These are phyloP conservation scores for Macrocystidia cucumis DNA, from an alignment of 1,284 basidiomycete species.

Conservation along the genomic window DNA sequence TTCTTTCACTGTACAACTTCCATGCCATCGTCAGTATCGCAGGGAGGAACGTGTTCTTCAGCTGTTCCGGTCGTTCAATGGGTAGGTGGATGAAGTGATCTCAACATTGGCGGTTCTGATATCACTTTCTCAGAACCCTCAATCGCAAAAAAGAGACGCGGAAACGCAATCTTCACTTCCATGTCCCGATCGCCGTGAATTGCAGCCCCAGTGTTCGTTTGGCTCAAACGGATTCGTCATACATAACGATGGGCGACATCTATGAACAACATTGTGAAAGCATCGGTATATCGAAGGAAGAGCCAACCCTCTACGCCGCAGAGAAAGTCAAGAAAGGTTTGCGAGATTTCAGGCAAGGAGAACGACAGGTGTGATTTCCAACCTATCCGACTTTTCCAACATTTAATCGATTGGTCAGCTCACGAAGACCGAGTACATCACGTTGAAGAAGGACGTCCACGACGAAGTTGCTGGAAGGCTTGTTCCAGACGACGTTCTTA, in stretches of 20 bases:
- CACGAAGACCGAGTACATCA: conserved; percentile 62
- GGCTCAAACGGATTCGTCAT: conserved; percentile 88
- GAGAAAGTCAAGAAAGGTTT: conserved; percentile 76
- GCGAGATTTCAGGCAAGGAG: conserved; percentile 47
- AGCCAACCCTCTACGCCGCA: conserved; percentile 78
- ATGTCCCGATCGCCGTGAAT: conserved; percentile 84
- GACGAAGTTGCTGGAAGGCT: conserved; percentile 90
- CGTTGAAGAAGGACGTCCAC: conserved; percentile 81
- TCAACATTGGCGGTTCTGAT: conserved; percentile 8
- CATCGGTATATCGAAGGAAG: conserved; percentile 78
- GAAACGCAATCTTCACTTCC: conserved; percentile 89
- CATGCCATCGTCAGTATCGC: conserved; percentile 81
- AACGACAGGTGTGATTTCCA: conserved; percentile 35
- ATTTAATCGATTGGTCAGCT: conserved; percentile 29
- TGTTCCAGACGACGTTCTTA: conserved; percentile 85
- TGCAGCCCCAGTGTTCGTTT: conserved; percentile 83
- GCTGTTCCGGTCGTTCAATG: conserved; percentile 89
- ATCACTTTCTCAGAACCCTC: conserved; percentile 51
- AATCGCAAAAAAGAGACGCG: conserved; percentile 88
- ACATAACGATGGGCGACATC: conserved; percentile 89
- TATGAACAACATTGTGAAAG: conserved; percentile 87
- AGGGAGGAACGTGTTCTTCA: conserved; percentile 94
- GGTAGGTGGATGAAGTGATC: conserved; percentile 38
- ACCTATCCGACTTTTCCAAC: conserved; percentile 2
- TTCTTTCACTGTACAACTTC: conserved; percentile 89